Base-by-base conservation (phyloP, 352 stramenopile genomes). In the Phytophthora chlamydospora region DNA sequence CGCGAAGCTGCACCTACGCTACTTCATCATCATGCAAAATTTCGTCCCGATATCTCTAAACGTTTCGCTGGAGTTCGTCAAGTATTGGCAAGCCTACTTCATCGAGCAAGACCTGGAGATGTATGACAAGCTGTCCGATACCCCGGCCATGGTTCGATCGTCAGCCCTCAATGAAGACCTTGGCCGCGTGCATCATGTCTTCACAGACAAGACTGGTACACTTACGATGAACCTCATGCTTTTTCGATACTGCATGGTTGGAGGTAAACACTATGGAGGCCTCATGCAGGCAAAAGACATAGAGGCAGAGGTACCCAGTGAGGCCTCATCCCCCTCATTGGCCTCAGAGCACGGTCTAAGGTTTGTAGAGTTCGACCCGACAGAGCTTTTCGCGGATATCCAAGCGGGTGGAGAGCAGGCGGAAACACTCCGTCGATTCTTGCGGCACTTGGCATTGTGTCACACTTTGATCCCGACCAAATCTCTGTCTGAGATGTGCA, bases 31-130 rank as follows among this genome's bases (percentile, higher is more conserved):
- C 65, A 97, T 98, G 82, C 96, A 93, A 74, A 98, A 99, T 63
- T 98, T 99, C 71, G 91, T 99, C 14, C 97, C 97, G 17, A 93
- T 99, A 27, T 99, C 93, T 58, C 77, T 99, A n/a, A 99, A 99
- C 68, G 96, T 99, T 6, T 98, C 96, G 17, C 78, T 99, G 19
- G 94, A 98, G 72, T 93, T 99, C 29, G 91, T 98, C 41, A 98
- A 98, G 60, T 97, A 98, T 56, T 95, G 88, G 74, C 94, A 98
- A 73, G 89, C 95, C 40, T 91, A 97, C 42, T 98, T 98, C 65
- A 95, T 99, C 40, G 85, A 97, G 44, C 90, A 91, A 55, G 86
- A 97, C 44, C 50, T 97, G 12, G 76, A 93, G 24, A 97, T 98
- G 88, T 97, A 97, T 54, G 88, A 99, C 60, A 78, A 83, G 34